Base-by-base conservation (phyloP, 23 red algal genomes). In the Chondrus crispus region DNA sequence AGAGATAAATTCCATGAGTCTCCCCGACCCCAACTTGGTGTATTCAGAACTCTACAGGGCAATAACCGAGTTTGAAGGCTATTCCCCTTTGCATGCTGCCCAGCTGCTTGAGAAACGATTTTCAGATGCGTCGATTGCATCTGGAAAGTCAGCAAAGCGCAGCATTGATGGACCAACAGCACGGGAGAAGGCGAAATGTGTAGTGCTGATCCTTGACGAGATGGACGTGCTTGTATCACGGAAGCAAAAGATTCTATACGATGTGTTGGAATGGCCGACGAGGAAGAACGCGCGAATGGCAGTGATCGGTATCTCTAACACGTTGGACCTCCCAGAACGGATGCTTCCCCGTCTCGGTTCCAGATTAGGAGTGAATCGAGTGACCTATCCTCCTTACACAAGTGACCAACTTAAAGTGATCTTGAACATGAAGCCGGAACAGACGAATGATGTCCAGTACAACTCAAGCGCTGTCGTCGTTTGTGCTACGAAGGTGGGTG, bases 271-370 rank as follows among this genome's bases (percentile, higher is more conserved):
- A n/a, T 99, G 97, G 97, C 53, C 93, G 13, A 91, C 83, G 19
- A n/a, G n/a, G n/a, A 80, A 62, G 11, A 38, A 45, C 16, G 82
- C 97, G 45, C 63, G 74, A 33, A 78, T 99, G 82, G 90, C 93
- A 3, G 76, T 99, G 12, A 95, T 99, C 26, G 94, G 94, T 12
- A 99, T 99, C 76, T 89, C 94, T 5, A 99, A 99, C 52, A 99
- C 94, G 9, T 91, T 99, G 93, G 94, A 99, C 84, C 82, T 99
- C 50, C 97, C 97, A 40, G 97, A 99, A 53, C 90, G 94, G 18
- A 80, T 98, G 92, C 80, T 93, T 66, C 92, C 96, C 41, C 90
- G 94, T 0, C 46, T 96, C 24, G 86, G 82, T 13, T 99, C 97
- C 11, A 82, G 97, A 18, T 37, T 99, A 37, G 97, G 97, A 42